Base-by-base conservation (phyloP, 148 eudicot genomes). In the Limonium bicolor region DNA sequence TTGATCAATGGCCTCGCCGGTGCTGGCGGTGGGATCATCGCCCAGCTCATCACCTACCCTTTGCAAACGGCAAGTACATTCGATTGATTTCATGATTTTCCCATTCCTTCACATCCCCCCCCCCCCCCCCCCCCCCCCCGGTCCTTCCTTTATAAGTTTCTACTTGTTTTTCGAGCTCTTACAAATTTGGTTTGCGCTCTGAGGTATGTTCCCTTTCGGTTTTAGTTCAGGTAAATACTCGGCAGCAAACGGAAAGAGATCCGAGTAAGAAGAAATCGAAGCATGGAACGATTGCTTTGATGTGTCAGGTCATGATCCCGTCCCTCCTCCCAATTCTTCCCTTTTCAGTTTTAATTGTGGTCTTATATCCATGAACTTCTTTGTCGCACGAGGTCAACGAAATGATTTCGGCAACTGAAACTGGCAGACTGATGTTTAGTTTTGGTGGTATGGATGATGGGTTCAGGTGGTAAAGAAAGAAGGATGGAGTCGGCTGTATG, bases 11-110 rank as follows among this genome's bases (percentile, higher is more conserved):
- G 94, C 22, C 67, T 88, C 56, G 83, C 96, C 71, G 96, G 96
- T 19, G 96, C 96, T 61, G 96, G 96, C 24, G 96, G 92, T 3
- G 96, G 96, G 17, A 88, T 83, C 67, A 83, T 88, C 51, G 96
- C 96, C 56, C 96, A 88, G 65, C 96, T 88, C 71, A 54, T 83
- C 70, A 88, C 96, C 16, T 88, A 79, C 42, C 96, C 96, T 42
- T 79, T 88, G 26, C 94, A 88, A 76, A 88, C 92, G 3, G 96
- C 83, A 65, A 29, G 3, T 11, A 25, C 29, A 33, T 23, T 32
- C n/a, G n/a, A n/a, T n/a, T n/a, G n/a, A n/a, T n/a, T n/a, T n/a
- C n/a, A n/a, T n/a, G n/a, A n/a, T n/a, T n/a, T n/a, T n/a, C n/a
- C n/a, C 11, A 24, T 20, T 48, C 43, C 41, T 40, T 4, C 10